Conservation (phyloP, 169 alveolate species). For the Plasmodium vinckei region DNA sequence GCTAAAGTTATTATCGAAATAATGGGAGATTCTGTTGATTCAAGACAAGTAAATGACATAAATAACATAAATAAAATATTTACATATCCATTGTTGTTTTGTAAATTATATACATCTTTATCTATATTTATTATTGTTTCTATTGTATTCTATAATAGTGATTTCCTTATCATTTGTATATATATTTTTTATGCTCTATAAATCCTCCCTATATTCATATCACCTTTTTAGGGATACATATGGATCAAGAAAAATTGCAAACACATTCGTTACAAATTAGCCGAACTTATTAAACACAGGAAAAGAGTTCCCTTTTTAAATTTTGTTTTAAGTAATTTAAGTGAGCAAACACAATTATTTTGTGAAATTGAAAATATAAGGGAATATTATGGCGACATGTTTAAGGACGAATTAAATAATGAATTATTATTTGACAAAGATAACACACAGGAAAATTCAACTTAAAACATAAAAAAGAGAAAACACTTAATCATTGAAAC, state of each 20-base stretch:
- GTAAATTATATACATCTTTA: too few relatives aligned
- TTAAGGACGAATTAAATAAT: conserved; percentile 57
- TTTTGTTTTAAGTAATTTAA: conserved; percentile 56
- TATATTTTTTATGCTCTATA: too few relatives aligned
- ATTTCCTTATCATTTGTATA: too few relatives aligned
- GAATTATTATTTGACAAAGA: conserved; percentile 5
- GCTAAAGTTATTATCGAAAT: conserved; percentile 73
- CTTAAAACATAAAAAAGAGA: too few relatives aligned
- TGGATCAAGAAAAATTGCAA: conserved; percentile 70
- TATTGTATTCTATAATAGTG: too few relatives aligned
- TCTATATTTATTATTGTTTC: too few relatives aligned
- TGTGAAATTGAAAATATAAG: conserved; percentile 73
- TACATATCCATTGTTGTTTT: too few relatives aligned
- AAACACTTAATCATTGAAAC: too few relatives aligned
- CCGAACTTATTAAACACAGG: conserved; percentile 63
- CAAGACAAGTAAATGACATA: conserved; percentile 37
- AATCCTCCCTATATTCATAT: too few relatives aligned
- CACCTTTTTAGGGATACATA: conserved; percentile 36
- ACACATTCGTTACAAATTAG: conserved; percentile 58
- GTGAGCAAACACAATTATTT: conserved; percentile 69
- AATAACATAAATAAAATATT: neutral
- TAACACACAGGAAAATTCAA: neutral
- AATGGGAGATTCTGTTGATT: conserved; percentile 74
- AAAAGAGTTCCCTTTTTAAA: conserved; percentile 68
- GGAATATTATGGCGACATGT: conserved; percentile 61